Evolutionary conservation across 2,329 filamentous ascomycete species (phyloP).

Genomic region (Colletotrichum sidae): DNA sequence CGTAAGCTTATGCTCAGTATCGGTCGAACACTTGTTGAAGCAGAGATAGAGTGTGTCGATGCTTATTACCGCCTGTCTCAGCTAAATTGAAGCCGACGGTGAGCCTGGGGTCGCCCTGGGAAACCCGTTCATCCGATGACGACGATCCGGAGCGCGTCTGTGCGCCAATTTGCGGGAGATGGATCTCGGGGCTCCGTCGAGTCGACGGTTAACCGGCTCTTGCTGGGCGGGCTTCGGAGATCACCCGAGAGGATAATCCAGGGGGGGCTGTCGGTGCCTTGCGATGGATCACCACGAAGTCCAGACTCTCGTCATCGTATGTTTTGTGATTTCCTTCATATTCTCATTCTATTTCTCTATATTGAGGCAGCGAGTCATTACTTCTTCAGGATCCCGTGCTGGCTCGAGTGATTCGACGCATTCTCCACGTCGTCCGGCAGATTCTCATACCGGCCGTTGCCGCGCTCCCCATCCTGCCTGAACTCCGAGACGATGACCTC

Average conservation of each 20-base stretch:
- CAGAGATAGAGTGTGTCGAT: background rate
- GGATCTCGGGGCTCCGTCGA: background rate
- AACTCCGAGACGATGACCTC: slow-evolving; percentile 35
- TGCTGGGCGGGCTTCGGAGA: slow-evolving; percentile 4
- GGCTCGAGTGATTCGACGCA: slow-evolving; percentile 21
- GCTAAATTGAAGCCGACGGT: slow-evolving; percentile 1
- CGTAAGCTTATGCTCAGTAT: background rate
- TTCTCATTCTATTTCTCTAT: slow-evolving; percentile 1
- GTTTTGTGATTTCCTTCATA: background rate
- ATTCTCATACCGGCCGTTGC: slow-evolving; percentile 25
- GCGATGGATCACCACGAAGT: background rate
- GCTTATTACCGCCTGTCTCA: background rate
- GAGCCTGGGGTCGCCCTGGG: slow-evolving; percentile 10
- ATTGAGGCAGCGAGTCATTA: slow-evolving; percentile 10
- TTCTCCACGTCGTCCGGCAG: slow-evolving; percentile 31
- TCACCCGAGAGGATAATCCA: slow-evolving; percentile 1
- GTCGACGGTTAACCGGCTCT: background rate
- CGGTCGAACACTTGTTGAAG: too few species aligned
- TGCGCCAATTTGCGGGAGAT: background rate
- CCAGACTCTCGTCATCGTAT: background rate
- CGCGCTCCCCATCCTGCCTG: slow-evolving; percentile 24
- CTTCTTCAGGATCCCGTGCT: slow-evolving; percentile 25
- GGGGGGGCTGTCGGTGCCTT: too few species aligned
- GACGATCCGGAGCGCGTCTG: slow-evolving; percentile 10
- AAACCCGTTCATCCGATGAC: slow-evolving; percentile 3